phyloP scores from a whole-genome alignment of 805 yeast species.

The Clavispora carvajalis region DNA sequence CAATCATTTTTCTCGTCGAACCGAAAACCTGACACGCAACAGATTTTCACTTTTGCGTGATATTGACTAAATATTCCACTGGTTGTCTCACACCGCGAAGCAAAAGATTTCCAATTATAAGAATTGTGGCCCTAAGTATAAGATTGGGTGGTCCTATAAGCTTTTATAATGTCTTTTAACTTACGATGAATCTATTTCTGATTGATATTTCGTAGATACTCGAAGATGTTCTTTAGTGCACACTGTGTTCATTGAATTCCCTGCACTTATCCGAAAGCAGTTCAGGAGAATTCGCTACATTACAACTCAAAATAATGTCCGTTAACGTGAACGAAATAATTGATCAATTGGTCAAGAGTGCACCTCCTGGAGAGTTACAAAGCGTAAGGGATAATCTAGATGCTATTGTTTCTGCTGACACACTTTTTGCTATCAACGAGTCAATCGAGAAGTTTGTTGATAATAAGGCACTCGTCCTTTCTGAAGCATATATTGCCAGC shows the following conservation, averaged over 20 bases:
- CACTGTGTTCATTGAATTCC: not conserved
- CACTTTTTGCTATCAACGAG: slow-evolving; percentile 18
- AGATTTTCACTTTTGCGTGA: too few species aligned
- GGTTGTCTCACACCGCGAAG: too few species aligned
- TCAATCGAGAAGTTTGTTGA: slow-evolving; percentile 26
- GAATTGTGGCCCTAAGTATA: too few species aligned
- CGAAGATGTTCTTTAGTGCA: not conserved
- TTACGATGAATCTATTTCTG: too few species aligned
- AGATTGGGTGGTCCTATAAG: too few species aligned
- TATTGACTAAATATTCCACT: too few species aligned
- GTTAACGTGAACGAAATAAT: slow-evolving; percentile 23
- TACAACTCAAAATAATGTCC: slow-evolving; percentile 11
- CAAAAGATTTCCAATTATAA: too few species aligned
- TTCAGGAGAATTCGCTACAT: not conserved
- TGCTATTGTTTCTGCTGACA: slow-evolving; percentile 19
- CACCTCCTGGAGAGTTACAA: slow-evolving; percentile 37
- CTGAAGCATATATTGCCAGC: slow-evolving; percentile 28
- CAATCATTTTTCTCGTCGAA: too few species aligned
- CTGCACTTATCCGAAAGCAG: not conserved
- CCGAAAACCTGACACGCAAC: too few species aligned
- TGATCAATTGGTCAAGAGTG: slow-evolving; percentile 24
- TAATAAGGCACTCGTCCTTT: slow-evolving; percentile 26
- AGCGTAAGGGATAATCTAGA: slow-evolving; percentile 23
- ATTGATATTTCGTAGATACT: too few species aligned
- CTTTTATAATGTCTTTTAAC: too few species aligned